A percentile compares a stretch with the other conserved stretches of the same genome.
Evolutionary conservation across 441 rosid genomes (phyloP).

Genomic region (Theobroma grandiflorum): DNA sequence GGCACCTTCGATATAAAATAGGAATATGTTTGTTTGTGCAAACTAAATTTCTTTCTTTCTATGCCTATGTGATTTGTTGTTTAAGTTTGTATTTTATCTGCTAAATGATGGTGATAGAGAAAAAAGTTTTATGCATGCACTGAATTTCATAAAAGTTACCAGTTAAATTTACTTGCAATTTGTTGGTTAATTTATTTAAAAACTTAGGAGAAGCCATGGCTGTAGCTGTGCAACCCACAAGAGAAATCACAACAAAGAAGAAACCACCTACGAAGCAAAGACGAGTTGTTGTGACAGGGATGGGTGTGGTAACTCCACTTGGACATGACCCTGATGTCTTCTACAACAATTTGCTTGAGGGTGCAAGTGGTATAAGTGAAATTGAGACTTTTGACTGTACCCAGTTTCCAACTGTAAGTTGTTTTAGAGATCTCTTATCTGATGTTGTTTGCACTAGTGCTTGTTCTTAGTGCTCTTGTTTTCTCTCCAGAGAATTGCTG

Average conservation of each 20-base stretch:
- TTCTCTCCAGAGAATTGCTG: slow-evolving; percentile 84
- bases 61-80: slow-evolving; percentile 7
- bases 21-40: background rate
- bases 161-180: background rate
- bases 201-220: slow-evolving; percentile 72
- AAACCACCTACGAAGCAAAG: slow-evolving; percentile 75
- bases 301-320: slow-evolving; percentile 85
- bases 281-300: slow-evolving; percentile 93
- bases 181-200: slow-evolving; percentile 24
- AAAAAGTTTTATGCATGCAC: background rate
- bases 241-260: slow-evolving; percentile 56
- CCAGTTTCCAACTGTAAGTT: slow-evolving; percentile 73
- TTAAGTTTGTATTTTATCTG: background rate
- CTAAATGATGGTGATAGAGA: slow-evolving; percentile 3
- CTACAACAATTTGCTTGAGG: slow-evolving; percentile 86
- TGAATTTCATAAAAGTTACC: background rate
- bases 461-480: slow-evolving; percentile 15
- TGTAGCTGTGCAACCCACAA: slow-evolving; percentile 70
- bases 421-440: slow-evolving; percentile 28
- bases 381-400: slow-evolving; percentile 92
- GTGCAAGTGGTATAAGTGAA: slow-evolving; percentile 84
- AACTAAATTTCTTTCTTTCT: background rate
- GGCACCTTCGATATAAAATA: background rate
- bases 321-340: slow-evolving; percentile 83
- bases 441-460: slow-evolving; percentile 20